Evolutionary conservation across 352 stramenopile species (phyloP).

Genomic region (Globisporangium middletonii): DNA sequence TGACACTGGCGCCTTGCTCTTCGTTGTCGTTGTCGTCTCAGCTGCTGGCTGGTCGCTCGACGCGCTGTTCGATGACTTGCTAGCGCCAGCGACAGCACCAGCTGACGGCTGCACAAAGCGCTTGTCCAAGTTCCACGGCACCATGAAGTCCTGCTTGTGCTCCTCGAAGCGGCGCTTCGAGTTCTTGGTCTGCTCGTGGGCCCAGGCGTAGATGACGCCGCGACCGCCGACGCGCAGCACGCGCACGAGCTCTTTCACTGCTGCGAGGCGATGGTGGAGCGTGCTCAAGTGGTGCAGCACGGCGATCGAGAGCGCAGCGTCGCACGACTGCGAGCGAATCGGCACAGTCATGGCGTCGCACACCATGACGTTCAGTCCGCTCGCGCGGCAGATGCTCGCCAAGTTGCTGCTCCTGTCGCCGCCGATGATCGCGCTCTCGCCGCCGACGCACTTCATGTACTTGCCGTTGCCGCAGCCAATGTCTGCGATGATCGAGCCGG

Average conservation of each 20-base stretch:
- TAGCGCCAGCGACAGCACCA: background rate
- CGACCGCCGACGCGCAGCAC: slow-evolving; percentile 62
- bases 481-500: slow-evolving; percentile 66
- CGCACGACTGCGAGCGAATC: slow-evolving; percentile 65
- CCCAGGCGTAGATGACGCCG: slow-evolving; percentile 84
- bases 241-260: slow-evolving; percentile 72
- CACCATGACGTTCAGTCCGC: slow-evolving; percentile 65
- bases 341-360: slow-evolving; percentile 67
- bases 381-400: slow-evolving; percentile 53
- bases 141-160: slow-evolving; percentile 78
- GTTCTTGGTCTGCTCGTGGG: slow-evolving; percentile 71
- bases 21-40: background rate
- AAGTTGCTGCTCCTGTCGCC: slow-evolving; percentile 64
- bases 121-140: slow-evolving; percentile 85
- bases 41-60: background rate
- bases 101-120: slow-evolving; percentile 31
- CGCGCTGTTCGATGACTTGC: background rate
- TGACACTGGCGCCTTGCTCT: background rate
- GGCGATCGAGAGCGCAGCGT: slow-evolving; percentile 79
- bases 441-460: slow-evolving; percentile 82
- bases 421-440: slow-evolving; percentile 44
- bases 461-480: slow-evolving; percentile 86
- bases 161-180: slow-evolving; percentile 75
- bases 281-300: slow-evolving; percentile 84
- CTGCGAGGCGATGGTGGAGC: slow-evolving; percentile 52